Base-by-base conservation (phyloP, 257 asterid species). In the Solanum arcanum region DNA sequence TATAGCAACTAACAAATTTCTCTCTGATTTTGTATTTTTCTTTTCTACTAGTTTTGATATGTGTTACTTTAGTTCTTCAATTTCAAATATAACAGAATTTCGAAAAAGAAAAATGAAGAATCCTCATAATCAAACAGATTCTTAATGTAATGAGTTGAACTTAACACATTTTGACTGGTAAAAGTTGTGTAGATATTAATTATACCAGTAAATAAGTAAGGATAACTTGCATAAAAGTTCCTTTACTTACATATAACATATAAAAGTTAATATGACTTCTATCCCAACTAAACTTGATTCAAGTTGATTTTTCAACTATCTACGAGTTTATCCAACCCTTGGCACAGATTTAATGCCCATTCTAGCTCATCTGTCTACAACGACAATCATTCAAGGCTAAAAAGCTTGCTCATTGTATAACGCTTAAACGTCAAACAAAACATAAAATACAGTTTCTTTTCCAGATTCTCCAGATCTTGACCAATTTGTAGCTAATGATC, bases 181-280 rank as follows among this genome's bases (percentile, higher is more conserved):
- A 18, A 52, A 52, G 18, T 52, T 16, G 62, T 18, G 10, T 1
- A 16, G 23, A 52, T 52, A 52, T 23, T 52, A 52, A 6, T 56
- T 23, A 56, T 56, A 23, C 1, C 0, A 56, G 62, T 56, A 56
- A 56, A 56, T 56, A 0, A 52, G 0, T 0, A 56, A 56, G n/a
- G 62, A 0, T 56, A 56, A 18, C 64, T 56, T 56, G 59, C 18
- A 46, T 42, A 77, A 77, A n/a, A 4, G 64, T n/a, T 77, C 8
- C 8, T n/a, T n/a, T 7, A 3, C 3, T 23, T 41, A 6, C 25
- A 42, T 76, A 13, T 7, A 35, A 9, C 78, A 72, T 49, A 49
- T 49, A 15, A 33, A 72, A 33, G 14, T 72, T 72, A 1, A 3
- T 33, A 33, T 18, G 59, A 49, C 59, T 49, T 49, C 60, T 49